Conservation (phyloP, 805 yeast species). For the Metschnikowia colocasiae region DNA sequence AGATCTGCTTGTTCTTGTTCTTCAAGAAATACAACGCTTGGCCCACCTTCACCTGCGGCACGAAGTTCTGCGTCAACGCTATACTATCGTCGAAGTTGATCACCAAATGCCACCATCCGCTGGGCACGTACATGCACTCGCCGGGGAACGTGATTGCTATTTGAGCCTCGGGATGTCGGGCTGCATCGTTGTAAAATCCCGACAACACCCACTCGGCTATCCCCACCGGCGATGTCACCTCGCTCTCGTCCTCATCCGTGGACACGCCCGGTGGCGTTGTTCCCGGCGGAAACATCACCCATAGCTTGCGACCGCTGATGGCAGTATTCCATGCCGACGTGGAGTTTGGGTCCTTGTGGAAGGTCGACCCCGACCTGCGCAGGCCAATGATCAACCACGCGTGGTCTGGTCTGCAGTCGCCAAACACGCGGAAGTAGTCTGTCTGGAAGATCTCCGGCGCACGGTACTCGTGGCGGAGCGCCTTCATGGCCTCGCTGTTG, state of each 20-base stretch:
- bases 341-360: slow-evolving; percentile 89
- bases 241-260: slow-evolving; percentile 72
- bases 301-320: slow-evolving; percentile 68
- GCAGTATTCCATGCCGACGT: slow-evolving; percentile 91
- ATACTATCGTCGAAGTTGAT: slow-evolving; percentile 80
- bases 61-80: slow-evolving; percentile 87
- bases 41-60: slow-evolving; percentile 61
- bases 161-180: slow-evolving; percentile 48
- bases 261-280: slow-evolving; percentile 81
- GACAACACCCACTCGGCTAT: slow-evolving; percentile 86
- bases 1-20: slow-evolving; percentile 63
- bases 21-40: slow-evolving; percentile 64
- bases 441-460: slow-evolving; percentile 52
- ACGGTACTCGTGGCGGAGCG: slow-evolving; percentile 49
- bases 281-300: slow-evolving; percentile 86
- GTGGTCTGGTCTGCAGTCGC: slow-evolving; percentile 74
- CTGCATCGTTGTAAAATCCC: slow-evolving; percentile 73
- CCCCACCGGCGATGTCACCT: slow-evolving; percentile 89
- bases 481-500: slow-evolving; percentile 60
- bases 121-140: slow-evolving; percentile 84
- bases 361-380: slow-evolving; percentile 76
- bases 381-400: slow-evolving; percentile 93
- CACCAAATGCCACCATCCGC: slow-evolving; percentile 98
- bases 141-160: slow-evolving; percentile 78
- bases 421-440: slow-evolving; percentile 62